Base-by-base conservation (phyloP, 2,329 filamentous ascomycete genomes). In the Aspergillus ibericus region DNA sequence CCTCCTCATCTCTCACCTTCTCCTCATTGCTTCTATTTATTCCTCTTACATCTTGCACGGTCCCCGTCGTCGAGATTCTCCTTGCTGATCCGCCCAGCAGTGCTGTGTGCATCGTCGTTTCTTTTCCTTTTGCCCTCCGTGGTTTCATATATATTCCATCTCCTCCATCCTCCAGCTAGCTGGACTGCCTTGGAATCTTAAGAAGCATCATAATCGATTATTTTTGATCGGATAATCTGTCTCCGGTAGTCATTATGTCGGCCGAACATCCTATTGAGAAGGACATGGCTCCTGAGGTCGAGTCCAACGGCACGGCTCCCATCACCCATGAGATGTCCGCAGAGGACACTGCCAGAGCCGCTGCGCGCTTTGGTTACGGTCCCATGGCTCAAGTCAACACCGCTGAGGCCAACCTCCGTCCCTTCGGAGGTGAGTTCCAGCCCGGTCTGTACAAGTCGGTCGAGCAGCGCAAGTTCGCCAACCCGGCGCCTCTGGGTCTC, bases 401-500 rank as follows among this genome's bases (percentile, higher is more conserved):
- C 51, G 60, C 72, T 12, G 77, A 76, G 56, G 73, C 74, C n/a
- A 74, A 76, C 42, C 75, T 86, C 46, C 81, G 83, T 53, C 83
- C 89, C 68, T 89, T 89, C 69, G 89, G 87, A 64, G 88, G 88
- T 78, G 86, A 88, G 69, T 87, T 91, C 75, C 87, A 92, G 75
- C 88, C 89, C 53, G 88, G 88, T 77, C 78, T 83, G 54, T 85
- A 88, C 81, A 85, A 83, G 75, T 80, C 86, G 8, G 84, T 85
- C 76, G 82, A 85, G 72, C 64, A 72, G 20, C 86, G 88, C 77
- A 89, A 90, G 79, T 85, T 93, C 74, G 90, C 84, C 79, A 93
- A 93, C 77, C 90, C 90, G 4, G 89, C 88, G 54, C 90, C 90
- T 29, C 82, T 93, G 38, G 90, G 91, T 63, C 85, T 93, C 50